phyloP scores from a whole-genome alignment of 2,329 filamentous ascomycete genomes.

The Colletotrichum sp. region DNA sequence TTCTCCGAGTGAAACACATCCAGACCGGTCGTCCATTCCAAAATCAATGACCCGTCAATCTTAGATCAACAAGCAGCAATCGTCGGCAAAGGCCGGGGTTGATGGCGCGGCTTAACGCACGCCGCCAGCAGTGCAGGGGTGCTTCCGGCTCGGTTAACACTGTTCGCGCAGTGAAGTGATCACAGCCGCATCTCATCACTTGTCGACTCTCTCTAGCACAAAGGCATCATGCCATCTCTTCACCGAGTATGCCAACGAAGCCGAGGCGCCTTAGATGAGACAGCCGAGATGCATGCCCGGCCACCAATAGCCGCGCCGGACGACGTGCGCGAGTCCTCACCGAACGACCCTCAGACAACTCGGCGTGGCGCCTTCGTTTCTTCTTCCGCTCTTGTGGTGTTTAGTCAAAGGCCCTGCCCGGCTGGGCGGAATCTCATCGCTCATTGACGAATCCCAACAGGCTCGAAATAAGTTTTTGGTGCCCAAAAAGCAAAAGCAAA shows the following conservation, averaged over 20 bases:
- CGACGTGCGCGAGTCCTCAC: background rate
- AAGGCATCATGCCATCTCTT: background rate
- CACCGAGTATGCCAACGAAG: background rate
- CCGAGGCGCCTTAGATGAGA: background rate
- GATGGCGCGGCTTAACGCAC: background rate
- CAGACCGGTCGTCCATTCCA: background rate
- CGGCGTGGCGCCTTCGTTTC: conserved; percentile 1
- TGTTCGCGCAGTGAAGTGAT: background rate
- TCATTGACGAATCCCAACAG: background rate
- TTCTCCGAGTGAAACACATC: background rate
- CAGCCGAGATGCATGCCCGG: background rate
- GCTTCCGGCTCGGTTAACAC: background rate
- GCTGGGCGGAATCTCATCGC: background rate
- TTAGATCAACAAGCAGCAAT: background rate
- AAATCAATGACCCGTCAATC: background rate
- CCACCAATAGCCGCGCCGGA: background rate
- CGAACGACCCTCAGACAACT: background rate
- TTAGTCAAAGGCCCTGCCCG: background rate
- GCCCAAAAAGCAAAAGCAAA: background rate
- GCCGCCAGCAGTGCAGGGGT: background rate
- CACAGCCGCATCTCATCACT: background rate
- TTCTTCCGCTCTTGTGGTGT: background rate
- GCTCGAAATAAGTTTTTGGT: background rate
- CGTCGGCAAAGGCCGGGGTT: background rate
- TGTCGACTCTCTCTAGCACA: background rate